Percentiles rank a stretch among this genome's conserved stretches.
Conservation (phyloP, 805 yeast species). For the Blastobotrys mokoenaii region DNA sequence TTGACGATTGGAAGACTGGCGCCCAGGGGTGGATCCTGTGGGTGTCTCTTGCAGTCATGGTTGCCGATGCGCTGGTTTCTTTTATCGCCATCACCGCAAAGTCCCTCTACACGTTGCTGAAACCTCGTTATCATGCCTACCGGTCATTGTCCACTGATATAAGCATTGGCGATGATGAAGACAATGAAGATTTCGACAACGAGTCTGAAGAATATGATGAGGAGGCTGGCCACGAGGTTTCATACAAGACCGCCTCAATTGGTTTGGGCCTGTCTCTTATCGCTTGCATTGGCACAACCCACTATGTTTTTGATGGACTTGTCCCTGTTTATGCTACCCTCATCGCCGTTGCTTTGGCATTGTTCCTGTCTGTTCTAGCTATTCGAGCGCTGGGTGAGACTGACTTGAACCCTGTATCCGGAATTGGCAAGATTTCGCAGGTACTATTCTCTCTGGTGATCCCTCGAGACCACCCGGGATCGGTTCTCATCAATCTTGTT, state of each 20-base stretch:
- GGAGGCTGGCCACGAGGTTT: slow-evolving; percentile 43
- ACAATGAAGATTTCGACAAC: not conserved
- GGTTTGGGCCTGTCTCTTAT: slow-evolving; percentile 65
- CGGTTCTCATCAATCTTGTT: slow-evolving; percentile 73
- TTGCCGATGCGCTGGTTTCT: slow-evolving; percentile 79
- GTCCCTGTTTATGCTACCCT: slow-evolving; percentile 66
- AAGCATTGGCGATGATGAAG: slow-evolving; percentile 1
- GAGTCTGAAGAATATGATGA: slow-evolving; percentile 15
- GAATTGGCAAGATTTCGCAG: slow-evolving; percentile 91
- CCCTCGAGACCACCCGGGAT: slow-evolving; percentile 67
- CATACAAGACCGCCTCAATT: slow-evolving; percentile 37
- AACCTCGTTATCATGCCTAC: not conserved
- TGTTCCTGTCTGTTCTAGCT: slow-evolving; percentile 74
- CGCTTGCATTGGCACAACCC: slow-evolving; percentile 57
- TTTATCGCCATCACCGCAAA: slow-evolving; percentile 52
- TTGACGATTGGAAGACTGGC: slow-evolving; percentile 89
- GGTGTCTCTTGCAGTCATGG: slow-evolving; percentile 90
- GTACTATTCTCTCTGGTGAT: slow-evolving; percentile 74
- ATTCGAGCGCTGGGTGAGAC: slow-evolving; percentile 96
- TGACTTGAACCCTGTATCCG: slow-evolving; percentile 92
- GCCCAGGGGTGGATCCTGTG: slow-evolving; percentile 97
- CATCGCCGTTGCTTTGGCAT: slow-evolving; percentile 64
- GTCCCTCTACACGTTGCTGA: slow-evolving; percentile 26
- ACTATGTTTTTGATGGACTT: slow-evolving; percentile 57
- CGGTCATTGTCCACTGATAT: not conserved